A percentile compares a stretch with the other conserved stretches of the same genome.
Evolutionary conservation across 495 filamentous ascomycete species (phyloP).

Genomic region (Halenospora varia): DNA sequence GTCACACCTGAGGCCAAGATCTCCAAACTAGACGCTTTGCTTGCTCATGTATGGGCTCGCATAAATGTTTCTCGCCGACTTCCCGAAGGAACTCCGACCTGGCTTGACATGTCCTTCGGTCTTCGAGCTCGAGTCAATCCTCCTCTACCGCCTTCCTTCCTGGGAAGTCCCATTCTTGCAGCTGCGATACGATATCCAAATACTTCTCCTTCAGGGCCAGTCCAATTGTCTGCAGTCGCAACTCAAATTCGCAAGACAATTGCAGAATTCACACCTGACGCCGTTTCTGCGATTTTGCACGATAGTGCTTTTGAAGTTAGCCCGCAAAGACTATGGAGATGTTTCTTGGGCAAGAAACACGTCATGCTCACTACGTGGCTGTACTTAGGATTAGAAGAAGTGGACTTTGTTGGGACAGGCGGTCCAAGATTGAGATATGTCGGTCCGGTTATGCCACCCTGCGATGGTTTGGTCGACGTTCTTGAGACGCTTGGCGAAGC

Average conservation of each 20-base stretch:
- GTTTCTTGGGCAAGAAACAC: conserved; percentile 34
- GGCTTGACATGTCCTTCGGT: conserved; percentile 32
- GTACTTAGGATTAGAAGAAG: conserved; percentile 31
- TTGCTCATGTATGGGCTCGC: conserved; percentile 36
- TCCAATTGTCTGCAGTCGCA: conserved; percentile 25
- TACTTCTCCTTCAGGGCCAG: background rate
- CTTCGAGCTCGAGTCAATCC: conserved; percentile 29
- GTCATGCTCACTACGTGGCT: conserved; percentile 37
- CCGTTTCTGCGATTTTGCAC: conserved; percentile 30
- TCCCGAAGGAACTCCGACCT: conserved; percentile 22
- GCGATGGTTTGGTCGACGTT: conserved; percentile 37
- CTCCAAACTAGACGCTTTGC: conserved; percentile 32
- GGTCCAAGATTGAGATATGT: conserved; percentile 27
- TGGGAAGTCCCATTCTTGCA: conserved; percentile 31
- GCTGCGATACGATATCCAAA: conserved; percentile 11
- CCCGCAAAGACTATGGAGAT: conserved; percentile 36
- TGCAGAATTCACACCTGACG: conserved; percentile 30
- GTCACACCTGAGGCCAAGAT: conserved; percentile 13
- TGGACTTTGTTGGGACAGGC: conserved; percentile 29
- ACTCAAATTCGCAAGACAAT: conserved; percentile 27
- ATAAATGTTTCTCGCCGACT: conserved; percentile 33
- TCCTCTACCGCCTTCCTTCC: conserved; percentile 32
- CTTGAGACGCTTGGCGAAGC: conserved; percentile 13
- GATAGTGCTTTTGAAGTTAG: conserved; percentile 31
- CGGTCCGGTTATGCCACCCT: conserved; percentile 32